These are phyloP conservation scores for Osmanthus fragrans DNA, from an alignment of 257 asterid species.

Conservation along the genomic window DNA sequence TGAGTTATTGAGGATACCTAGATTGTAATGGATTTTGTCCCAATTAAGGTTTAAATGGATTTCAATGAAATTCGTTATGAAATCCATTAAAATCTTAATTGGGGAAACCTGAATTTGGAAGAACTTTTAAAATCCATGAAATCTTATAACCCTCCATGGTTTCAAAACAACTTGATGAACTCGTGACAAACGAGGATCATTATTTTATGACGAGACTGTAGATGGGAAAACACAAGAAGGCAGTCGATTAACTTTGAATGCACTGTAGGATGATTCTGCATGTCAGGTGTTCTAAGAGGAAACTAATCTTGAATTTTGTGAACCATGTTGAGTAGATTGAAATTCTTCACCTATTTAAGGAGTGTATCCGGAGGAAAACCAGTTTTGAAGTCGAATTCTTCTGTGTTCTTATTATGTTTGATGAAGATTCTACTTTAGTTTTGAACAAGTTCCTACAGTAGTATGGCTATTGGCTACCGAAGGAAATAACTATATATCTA, in stretches of 20 bases:
- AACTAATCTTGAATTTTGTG: background rate
- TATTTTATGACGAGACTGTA: background rate
- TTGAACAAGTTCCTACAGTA: background rate
- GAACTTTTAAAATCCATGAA: no score
- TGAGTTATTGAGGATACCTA: no score
- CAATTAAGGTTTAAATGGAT: no score
- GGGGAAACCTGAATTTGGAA: no score
- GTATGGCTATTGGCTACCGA: background rate
- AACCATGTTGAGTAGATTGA: background rate
- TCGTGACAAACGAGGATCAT: background rate
- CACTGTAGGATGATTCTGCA: background rate
- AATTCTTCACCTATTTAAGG: background rate
- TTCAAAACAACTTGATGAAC: background rate
- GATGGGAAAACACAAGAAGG: background rate
- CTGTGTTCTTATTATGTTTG: background rate
- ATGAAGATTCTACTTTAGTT: background rate
- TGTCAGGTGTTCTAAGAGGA: background rate
- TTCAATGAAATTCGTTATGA: no score
- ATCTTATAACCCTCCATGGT: background rate
- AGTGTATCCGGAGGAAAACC: background rate
- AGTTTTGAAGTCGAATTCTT: background rate
- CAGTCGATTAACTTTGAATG: background rate
- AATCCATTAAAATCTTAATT: no score
- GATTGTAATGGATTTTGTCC: no score
- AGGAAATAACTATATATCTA: background rate